Conservation (phyloP, 257 asterid species). For the Salvia rosmarinus region DNA sequence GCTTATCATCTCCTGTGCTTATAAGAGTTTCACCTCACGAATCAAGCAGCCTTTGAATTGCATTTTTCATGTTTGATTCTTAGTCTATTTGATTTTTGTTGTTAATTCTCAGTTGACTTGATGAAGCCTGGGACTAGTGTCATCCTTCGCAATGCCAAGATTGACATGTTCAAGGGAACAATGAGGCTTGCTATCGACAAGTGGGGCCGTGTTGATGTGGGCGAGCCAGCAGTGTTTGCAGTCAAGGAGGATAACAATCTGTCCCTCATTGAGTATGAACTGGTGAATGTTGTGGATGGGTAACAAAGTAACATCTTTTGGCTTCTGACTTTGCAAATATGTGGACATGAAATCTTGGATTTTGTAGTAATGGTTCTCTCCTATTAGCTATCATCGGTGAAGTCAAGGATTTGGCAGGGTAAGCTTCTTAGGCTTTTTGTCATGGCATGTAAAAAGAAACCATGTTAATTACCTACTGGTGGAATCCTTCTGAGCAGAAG, state of each 20-base stretch:
- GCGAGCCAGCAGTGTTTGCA: conserved; percentile 55
- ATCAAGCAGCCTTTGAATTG: not conserved
- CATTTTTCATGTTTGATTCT: not conserved
- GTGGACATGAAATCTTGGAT: conserved; percentile 33
- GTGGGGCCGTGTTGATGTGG: conserved; percentile 72
- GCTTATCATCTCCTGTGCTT: conserved; percentile 2
- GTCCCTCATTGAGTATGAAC: conserved; percentile 67
- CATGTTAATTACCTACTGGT: not conserved
- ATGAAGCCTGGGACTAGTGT: conserved; percentile 59
- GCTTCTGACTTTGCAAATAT: conserved; percentile 21
- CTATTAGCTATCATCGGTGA: conserved; percentile 18
- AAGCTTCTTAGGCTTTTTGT: conserved; percentile 14
- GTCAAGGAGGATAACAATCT: conserved; percentile 70
- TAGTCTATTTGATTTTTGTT: not conserved
- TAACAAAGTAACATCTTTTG: not conserved
- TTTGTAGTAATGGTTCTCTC: conserved; percentile 19
- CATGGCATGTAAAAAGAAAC: conserved; percentile 29
- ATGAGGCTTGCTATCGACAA: conserved; percentile 79
- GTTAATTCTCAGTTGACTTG: conserved; percentile 52
- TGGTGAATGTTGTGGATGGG: conserved; percentile 53
- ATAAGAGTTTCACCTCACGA: not conserved
- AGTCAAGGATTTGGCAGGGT: conserved; percentile 29
- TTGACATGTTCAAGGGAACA: conserved; percentile 65
- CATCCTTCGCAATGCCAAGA: conserved; percentile 70
- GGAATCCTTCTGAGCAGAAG: not conserved